Evolutionary conservation across 345 rosid species (phyloP).

Genomic region (Luvunga scandens): DNA sequence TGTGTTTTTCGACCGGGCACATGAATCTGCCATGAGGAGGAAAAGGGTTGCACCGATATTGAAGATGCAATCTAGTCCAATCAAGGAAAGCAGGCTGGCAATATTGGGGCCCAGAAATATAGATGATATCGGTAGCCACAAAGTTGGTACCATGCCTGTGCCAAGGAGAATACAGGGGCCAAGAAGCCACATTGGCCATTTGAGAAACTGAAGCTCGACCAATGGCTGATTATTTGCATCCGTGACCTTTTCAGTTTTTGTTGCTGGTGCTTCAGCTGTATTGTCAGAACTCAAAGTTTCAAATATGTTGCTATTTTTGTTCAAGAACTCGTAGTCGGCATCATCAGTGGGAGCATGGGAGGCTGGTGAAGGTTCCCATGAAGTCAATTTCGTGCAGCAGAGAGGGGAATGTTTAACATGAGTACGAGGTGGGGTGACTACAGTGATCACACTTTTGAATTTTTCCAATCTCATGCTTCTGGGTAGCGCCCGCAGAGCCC

Average conservation of each 20-base stretch:
- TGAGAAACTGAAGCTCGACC: constrained; percentile 49
- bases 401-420: constrained; percentile 25
- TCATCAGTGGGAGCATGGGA: constrained; percentile 46
- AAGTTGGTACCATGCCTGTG: constrained; percentile 84
- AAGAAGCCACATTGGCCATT: constrained; percentile 88
- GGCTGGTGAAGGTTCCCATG: constrained; percentile 64
- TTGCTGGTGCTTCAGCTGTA: constrained; percentile 31
- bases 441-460: constrained; percentile 9
- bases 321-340: constrained; percentile 36
- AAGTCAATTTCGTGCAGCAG: constrained; percentile 51
- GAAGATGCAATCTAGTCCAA: constrained; percentile 88
- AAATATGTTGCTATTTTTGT: constrained; percentile 48
- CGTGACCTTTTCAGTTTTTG: constrained; percentile 22
- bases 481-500: constrained; percentile 24
- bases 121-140: constrained; percentile 90
- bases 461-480: constrained; percentile 32
- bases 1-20: constrained; percentile 51
- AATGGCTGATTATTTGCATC: constrained; percentile 20
- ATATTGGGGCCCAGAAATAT: constrained; percentile 80
- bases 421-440: constrained; percentile 14
- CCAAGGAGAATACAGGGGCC: constrained; percentile 83
- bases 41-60: constrained; percentile 83
- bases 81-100: constrained; percentile 80
- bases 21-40: constrained; percentile 84
- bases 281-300: constrained; percentile 47